Base-by-base conservation (phyloP, 371 early-diverging fungal species). In the Lichtheimia hyalospora region DNA sequence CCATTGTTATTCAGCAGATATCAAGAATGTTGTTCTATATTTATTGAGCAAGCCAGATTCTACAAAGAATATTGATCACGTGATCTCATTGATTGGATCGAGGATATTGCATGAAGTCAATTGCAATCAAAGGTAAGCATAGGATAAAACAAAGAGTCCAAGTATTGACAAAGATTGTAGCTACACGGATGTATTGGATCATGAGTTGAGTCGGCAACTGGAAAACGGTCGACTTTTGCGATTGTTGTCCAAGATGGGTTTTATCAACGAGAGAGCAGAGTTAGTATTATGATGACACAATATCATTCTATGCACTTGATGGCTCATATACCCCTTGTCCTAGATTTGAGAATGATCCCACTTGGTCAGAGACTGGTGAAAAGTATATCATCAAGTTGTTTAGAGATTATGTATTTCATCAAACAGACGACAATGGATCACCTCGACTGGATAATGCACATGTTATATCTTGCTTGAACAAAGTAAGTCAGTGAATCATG, bases 351-450 rank as follows among this genome's bases (percentile, higher is more conserved):
- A 82, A 89, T 77, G 96, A 96, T 70, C 88, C 93, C 4, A 84
- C 88, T 51, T 98, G 98, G 97, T 88, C 96, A 7, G 97, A 98
- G 71, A 95, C 96, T 0, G 98, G 98, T 7, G 97, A 97, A 71
- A 75, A 94, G 40, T 97, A 97, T 69, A 84, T 97, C 51, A 88
- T 97, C 58, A 96, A 95, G 71, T 80, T 98, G 25, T 97, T 98
- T 68, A 84, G 97, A 57, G 97, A 97, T 68, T 96, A 94, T 68
- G 90, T 97, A 16, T 98, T 98, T 70, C 98, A 97, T 71, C 93
- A 94, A 70, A 94, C 94, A 10, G 92, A 96, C 69, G 93, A 93
- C 42, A 75, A 84, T 25, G 96, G 96, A 3, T 69, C 82, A 23
- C 95, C 97, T 8, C 82, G 95, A 2, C 71, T 94, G 18, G 95